These are phyloP conservation scores for Nothomitra cinnamomea DNA, from an alignment of 2,329 filamentous ascomycete species.

Conservation along the genomic window DNA sequence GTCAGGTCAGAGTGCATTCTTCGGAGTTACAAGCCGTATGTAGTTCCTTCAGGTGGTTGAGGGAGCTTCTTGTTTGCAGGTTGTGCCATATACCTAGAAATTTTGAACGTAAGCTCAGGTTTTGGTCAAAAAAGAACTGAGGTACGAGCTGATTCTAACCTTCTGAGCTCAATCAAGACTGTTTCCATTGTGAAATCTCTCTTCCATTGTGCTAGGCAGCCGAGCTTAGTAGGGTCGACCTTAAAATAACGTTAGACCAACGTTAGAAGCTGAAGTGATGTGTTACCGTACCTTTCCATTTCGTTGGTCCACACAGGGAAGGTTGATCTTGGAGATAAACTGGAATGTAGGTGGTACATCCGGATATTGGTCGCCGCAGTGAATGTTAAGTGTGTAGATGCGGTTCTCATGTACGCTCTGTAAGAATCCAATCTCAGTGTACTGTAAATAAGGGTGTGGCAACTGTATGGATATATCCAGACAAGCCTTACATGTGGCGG, in stretches of 20 bases:
- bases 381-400: slow-evolving; percentile 95
- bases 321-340: slow-evolving; percentile 87
- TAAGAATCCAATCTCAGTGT: not conserved
- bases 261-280: not conserved
- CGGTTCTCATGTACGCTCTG: slow-evolving; percentile 95
- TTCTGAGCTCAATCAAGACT: slow-evolving; percentile 68
- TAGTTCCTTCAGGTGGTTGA: slow-evolving; percentile 77
- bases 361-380: slow-evolving; percentile 81
- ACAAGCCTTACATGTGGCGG: slow-evolving; percentile 65
- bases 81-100: slow-evolving; percentile 80
- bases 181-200: slow-evolving; percentile 92
- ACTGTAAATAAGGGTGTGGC: not conserved
- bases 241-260: slow-evolving; percentile 18
- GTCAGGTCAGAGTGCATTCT: no score
- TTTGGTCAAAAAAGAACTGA: slow-evolving; percentile 8
- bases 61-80: slow-evolving; percentile 86
- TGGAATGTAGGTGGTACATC: slow-evolving; percentile 77
- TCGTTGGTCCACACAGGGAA: slow-evolving; percentile 75
- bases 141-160: slow-evolving; percentile 28
- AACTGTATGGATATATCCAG: not conserved
- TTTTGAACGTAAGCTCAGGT: not conserved
- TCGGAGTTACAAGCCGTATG: slow-evolving; percentile 18
- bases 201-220: slow-evolving; percentile 80
- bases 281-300: slow-evolving; percentile 47
- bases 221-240: slow-evolving; percentile 71